These are phyloP conservation scores for Aureobasidium mangrovei DNA, from an alignment of 2,329 filamentous ascomycete genomes.

Conservation along the genomic window DNA sequence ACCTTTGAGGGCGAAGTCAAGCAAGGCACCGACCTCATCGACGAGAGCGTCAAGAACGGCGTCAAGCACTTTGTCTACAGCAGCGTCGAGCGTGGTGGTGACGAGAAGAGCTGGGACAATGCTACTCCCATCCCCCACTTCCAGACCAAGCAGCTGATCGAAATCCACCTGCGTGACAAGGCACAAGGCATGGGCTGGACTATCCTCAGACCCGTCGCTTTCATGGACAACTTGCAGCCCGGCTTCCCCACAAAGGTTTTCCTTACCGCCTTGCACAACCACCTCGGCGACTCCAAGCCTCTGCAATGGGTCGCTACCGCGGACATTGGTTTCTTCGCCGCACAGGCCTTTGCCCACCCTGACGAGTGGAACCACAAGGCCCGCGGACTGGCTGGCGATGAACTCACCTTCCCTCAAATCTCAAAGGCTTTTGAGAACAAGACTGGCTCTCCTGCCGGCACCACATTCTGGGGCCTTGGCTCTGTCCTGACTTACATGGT, in stretches of 20 bases:
- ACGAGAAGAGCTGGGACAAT: conserved; percentile 43
- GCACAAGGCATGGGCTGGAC: conserved; percentile 50
- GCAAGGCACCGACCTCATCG: conserved; percentile 53
- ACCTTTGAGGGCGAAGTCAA: conserved; percentile 40
- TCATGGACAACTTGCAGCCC: conserved; percentile 52
- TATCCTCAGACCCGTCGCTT: conserved; percentile 52
- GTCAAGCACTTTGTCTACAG: conserved; percentile 57
- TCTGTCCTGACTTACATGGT: conserved; percentile 36
- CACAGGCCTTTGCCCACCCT: conserved; percentile 39
- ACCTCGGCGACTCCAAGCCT: conserved; percentile 22
- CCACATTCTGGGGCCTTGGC: conserved; percentile 37
- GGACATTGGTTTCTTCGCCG: conserved; percentile 47
- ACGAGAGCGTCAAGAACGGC: conserved; percentile 45
- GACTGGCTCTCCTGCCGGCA: conserved; percentile 37
- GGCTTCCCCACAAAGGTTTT: conserved; percentile 44
- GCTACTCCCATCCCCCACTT: conserved; percentile 52
- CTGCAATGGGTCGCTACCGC: conserved; percentile 34
- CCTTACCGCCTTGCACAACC: conserved; percentile 37
- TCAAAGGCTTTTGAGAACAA: conserved; percentile 38
- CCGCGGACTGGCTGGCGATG: conserved; percentile 45
- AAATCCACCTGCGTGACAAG: conserved; percentile 47
- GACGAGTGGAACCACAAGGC: conserved; percentile 38
- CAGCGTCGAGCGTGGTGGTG: conserved; percentile 54
- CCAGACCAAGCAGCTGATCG: conserved; percentile 49
- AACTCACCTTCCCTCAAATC: conserved; percentile 42